These are phyloP conservation scores for Gracilaria gracilis DNA, from an alignment of 23 red algal genomes.

Conservation along the genomic window DNA sequence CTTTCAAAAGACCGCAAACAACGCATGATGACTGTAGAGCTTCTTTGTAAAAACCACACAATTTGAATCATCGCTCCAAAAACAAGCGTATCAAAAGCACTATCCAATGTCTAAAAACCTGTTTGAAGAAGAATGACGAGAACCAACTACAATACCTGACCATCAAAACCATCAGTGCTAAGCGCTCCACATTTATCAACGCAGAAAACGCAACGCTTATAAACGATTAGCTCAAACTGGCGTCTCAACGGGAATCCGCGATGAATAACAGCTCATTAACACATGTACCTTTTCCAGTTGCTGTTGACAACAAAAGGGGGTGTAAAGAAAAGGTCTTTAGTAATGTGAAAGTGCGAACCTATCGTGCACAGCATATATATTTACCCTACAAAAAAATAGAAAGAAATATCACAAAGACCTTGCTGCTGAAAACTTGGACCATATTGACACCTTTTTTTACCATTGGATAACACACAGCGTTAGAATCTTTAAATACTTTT, in stretches of 20 bases:
- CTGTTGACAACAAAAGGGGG: constrained; percentile 2
- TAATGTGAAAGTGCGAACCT: constrained; percentile 11
- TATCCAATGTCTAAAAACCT: not conserved
- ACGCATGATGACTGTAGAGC: not conserved
- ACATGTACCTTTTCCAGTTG: constrained; percentile 35
- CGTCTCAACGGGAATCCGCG: constrained; percentile 14
- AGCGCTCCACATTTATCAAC: not conserved
- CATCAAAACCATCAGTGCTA: not conserved
- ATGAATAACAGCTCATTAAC: constrained; percentile 15
- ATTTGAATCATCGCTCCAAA: not conserved
- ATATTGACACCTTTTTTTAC: constrained; percentile 24
- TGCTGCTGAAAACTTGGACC: not conserved
- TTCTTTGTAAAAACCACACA: not conserved
- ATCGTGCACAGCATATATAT: not conserved
- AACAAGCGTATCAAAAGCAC: not conserved
- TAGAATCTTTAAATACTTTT: not conserved
- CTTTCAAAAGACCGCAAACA: not conserved
- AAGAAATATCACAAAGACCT: not conserved
- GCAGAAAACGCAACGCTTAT: constrained; percentile 33
- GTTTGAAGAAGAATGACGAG: not conserved
- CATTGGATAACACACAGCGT: not conserved
- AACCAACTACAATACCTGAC: not conserved
- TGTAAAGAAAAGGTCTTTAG: constrained; percentile 16
- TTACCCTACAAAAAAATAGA: constrained; percentile 10
- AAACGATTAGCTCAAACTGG: not conserved